Conservation (phyloP, 768 basidiomycete species). For the Podaxis sp. region DNA sequence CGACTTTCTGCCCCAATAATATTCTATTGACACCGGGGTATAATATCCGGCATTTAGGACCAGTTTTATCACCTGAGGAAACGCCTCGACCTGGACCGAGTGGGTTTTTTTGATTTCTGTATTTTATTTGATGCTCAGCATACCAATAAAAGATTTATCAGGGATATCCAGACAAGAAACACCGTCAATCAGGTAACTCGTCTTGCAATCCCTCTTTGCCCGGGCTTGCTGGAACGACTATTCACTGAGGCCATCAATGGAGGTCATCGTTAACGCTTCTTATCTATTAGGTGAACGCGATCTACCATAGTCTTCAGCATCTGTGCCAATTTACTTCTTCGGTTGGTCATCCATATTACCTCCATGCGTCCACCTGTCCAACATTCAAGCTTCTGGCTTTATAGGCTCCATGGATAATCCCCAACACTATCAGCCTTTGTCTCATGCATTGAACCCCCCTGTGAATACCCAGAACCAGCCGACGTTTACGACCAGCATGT, state of each 20-base stretch:
- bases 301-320: background rate
- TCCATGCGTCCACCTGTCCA: slow-evolving; percentile 1
- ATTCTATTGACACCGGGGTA: slow-evolving; percentile 11
- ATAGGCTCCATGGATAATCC: slow-evolving; percentile 57
- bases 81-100: background rate
- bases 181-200: slow-evolving; percentile 25
- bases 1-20: slow-evolving; percentile 14
- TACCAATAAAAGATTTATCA: slow-evolving; percentile 36
- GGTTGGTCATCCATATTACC: slow-evolving; percentile 2
- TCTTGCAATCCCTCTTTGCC: background rate
- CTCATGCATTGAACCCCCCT: slow-evolving; percentile 72
- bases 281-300: slow-evolving; percentile 8
- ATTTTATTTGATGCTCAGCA: slow-evolving; percentile 32
- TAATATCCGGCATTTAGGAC: background rate
- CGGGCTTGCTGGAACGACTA: slow-evolving; percentile 1
- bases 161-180: slow-evolving; percentile 23
- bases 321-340: slow-evolving; percentile 1
- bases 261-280: slow-evolving; percentile 12
- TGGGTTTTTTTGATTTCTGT: slow-evolving; percentile 21
- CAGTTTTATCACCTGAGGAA: background rate
- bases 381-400: slow-evolving; percentile 7
- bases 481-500: slow-evolving; percentile 12
- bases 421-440: slow-evolving; percentile 79
- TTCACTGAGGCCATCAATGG: slow-evolving; percentile 2
- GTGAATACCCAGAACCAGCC: slow-evolving; percentile 27